These are phyloP conservation scores for Collariella sp. DNA, from an alignment of 495 filamentous ascomycete genomes.

Conservation along the genomic window DNA sequence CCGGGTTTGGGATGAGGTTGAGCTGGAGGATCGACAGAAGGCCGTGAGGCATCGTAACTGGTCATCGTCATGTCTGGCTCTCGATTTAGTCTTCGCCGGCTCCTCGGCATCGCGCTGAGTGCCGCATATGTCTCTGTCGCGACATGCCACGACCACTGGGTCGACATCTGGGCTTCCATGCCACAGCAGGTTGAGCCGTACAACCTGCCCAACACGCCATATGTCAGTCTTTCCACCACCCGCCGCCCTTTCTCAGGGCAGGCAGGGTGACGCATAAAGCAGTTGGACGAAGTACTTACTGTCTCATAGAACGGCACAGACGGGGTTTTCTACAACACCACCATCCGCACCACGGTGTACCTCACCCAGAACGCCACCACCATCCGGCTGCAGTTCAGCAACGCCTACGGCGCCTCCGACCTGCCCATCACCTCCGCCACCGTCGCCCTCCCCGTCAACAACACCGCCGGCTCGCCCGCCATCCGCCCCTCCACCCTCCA, in stretches of 20 bases:
- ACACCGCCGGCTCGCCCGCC: constrained; percentile 35
- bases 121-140: constrained; percentile 6
- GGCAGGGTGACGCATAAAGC: neutral
- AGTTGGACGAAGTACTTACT: neutral
- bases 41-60: neutral
- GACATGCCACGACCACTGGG: constrained; percentile 39
- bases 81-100: constrained; percentile 10
- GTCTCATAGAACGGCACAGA: constrained; percentile 18
- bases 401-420: constrained; percentile 49
- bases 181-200: constrained; percentile 48
- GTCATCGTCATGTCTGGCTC: constrained; percentile 1
- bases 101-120: constrained; percentile 16
- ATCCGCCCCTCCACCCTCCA: constrained; percentile 37
- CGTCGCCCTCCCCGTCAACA: constrained; percentile 40
- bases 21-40: neutral
- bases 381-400: constrained; percentile 51
- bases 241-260: neutral
- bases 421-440: constrained; percentile 48
- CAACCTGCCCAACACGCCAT: constrained; percentile 47
- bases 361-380: constrained; percentile 38
- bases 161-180: constrained; percentile 51
- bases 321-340: constrained; percentile 38
- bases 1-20: neutral
- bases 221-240: constrained; percentile 32
- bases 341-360: constrained; percentile 55